Evolutionary conservation across 805 yeast genomes (phyloP), one percentile per base, ranked within the genome.

Genomic region (Saccharomycopsis selenospora): DNA sequence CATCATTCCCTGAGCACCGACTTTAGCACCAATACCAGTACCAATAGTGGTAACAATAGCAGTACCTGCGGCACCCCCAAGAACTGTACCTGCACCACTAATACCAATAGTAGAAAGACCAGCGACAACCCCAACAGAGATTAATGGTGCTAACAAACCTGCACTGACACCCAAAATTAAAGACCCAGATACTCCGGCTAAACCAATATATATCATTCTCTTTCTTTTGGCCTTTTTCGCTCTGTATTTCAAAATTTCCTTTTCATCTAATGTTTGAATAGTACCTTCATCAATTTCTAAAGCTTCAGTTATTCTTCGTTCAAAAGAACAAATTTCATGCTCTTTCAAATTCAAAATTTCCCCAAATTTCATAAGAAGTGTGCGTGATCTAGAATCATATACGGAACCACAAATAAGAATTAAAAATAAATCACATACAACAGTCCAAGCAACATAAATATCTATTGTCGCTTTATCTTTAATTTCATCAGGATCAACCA

Each of bases 51-150:
- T 89, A 44, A 93, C 95, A 20, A 89, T 76, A 0, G 96, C 88
- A 5, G 97, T 86, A 43, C 99, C 99, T 28, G 96, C 99, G 1
- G 91, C 86, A 45, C 99, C 98, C 0, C 97, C 97, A 27, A 93
- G 69, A 56, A 93, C 93, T 1, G 95, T 87, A 13, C 88, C 66
- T 0, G 98, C 88, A n/a, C 99, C 98, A 1, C 86, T 72, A 20
- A 95, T 85, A 27, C 99, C 99, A 20, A 91, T 33, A 0, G 99
- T 93, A 1, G 97, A 82, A 36, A 93, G 70, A 13, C 98, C 99
- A 3, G 98, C 98, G 1, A 98, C 99, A 25, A 93, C 61, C 59
- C 99, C 99, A 1, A 98, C 98, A 26, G 53, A 52, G 59, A 93
- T 95, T 2, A 95, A 95, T 0, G 99, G 99, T 0, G 99, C 99